Percentiles rank a stretch among this genome's conserved stretches.
These are phyloP conservation scores for Candida gorgasii DNA, from an alignment of 805 yeast genomes.

Conservation along the genomic window DNA sequence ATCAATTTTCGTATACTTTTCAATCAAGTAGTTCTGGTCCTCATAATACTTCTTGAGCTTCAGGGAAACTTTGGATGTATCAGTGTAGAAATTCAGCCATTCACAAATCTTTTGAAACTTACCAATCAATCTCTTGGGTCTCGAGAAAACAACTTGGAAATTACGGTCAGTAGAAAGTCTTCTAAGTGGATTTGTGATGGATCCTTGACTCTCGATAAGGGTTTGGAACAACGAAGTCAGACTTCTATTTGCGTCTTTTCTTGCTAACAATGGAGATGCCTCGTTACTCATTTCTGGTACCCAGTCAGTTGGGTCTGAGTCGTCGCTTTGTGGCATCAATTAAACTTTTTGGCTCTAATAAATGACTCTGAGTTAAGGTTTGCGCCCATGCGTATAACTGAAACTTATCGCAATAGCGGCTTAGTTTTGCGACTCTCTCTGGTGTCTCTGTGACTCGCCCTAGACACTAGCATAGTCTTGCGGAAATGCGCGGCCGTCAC, in stretches of 20 bases:
- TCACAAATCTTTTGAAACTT: conserved; percentile 27
- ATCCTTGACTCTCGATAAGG: conserved; percentile 8
- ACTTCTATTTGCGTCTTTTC: not conserved
- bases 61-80: conserved; percentile 20
- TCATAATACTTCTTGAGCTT: conserved; percentile 47
- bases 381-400: too few relatives aligned
- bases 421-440: too few relatives aligned
- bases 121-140: conserved; percentile 40
- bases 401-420: too few relatives aligned
- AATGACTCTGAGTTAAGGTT: too few relatives aligned
- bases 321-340: not conserved
- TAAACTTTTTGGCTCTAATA: too few relatives aligned
- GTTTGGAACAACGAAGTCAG: conserved; percentile 4
- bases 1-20: conserved; percentile 60
- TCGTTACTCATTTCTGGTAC: not conserved
- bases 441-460: too few relatives aligned
- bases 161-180: conserved; percentile 9
- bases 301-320: not conserved
- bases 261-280: not conserved
- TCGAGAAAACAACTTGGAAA: conserved; percentile 7
- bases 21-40: conserved; percentile 60
- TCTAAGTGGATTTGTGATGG: conserved; percentile 9
- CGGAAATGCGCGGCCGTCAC: too few relatives aligned
- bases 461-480: too few relatives aligned
- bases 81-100: conserved; percentile 25